Evolutionary conservation across 2,329 filamentous ascomycete genomes (phyloP).

Genomic region (Zymoseptoria pseudotritici): DNA sequence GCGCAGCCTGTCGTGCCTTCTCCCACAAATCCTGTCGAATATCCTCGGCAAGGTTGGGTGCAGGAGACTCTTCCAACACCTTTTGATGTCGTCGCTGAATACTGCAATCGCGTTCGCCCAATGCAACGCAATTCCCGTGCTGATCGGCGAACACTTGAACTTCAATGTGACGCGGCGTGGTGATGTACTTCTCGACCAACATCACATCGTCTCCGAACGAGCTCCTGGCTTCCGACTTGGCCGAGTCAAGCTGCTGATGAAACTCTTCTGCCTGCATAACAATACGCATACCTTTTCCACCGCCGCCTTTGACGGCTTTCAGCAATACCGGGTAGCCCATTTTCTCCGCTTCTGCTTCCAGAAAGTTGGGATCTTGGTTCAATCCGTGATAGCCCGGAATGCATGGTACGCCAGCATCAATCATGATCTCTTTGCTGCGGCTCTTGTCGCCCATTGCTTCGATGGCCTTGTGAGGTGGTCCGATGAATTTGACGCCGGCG

Average conservation of each 20-base stretch:
- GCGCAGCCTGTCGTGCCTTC: slow-evolving; percentile 55
- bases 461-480: slow-evolving; percentile 71
- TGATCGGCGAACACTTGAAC: slow-evolving; percentile 61
- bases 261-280: slow-evolving; percentile 52
- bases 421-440: slow-evolving; percentile 94
- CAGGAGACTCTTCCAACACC: slow-evolving; percentile 59
- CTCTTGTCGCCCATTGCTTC: slow-evolving; percentile 87
- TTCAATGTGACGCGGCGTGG: slow-evolving; percentile 58
- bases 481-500: slow-evolving; percentile 89
- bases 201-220: slow-evolving; percentile 62
- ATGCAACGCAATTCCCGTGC: slow-evolving; percentile 56
- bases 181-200: slow-evolving; percentile 62
- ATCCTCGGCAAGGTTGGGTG: slow-evolving; percentile 52
- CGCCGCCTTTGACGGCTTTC: slow-evolving; percentile 58
- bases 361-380: slow-evolving; percentile 61
- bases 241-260: slow-evolving; percentile 52
- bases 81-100: slow-evolving; percentile 61
- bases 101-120: slow-evolving; percentile 60
- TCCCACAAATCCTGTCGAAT: slow-evolving; percentile 59
- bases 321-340: slow-evolving; percentile 60
- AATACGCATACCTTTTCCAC: slow-evolving; percentile 64
- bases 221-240: slow-evolving; percentile 56
- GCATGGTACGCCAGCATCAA: slow-evolving; percentile 84
- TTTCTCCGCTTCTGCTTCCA: slow-evolving; percentile 64
- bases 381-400: slow-evolving; percentile 91